phyloP scores from a whole-genome alignment of 805 yeast genomes.

The Metschnikowia kunwiensis region DNA sequence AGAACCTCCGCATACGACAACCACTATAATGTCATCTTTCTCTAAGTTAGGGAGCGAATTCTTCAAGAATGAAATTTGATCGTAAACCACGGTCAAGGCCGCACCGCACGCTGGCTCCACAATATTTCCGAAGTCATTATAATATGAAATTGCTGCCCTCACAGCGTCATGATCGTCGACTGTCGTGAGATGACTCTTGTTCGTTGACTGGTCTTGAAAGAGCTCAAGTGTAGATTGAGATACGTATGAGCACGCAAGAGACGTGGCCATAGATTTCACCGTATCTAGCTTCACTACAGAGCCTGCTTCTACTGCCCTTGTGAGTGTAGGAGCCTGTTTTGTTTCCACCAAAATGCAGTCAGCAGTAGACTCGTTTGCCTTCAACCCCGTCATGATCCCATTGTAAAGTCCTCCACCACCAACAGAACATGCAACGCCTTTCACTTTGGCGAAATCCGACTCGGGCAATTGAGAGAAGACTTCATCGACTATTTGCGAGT shows the following conservation, averaged over 20 bases:
- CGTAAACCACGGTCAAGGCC: conserved; percentile 52
- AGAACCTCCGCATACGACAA: conserved; percentile 55
- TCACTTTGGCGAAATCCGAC: conserved; percentile 25
- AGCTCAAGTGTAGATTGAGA: conserved; percentile 46
- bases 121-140: conserved; percentile 47
- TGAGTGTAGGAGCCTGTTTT: conserved; percentile 57
- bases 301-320: conserved; percentile 47
- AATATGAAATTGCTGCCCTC: conserved; percentile 47
- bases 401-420: conserved; percentile 60
- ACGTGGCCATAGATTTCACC: conserved; percentile 56
- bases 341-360: conserved; percentile 52
- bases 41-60: conserved; percentile 26
- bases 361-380: conserved; percentile 21
- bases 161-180: conserved; percentile 56
- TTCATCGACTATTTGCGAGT: conserved; percentile 38
- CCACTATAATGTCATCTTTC: conserved; percentile 44
- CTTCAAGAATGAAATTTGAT: conserved; percentile 28
- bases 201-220: conserved; percentile 13
- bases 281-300: conserved; percentile 43
- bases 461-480: conserved; percentile 29
- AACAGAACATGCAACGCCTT: conserved; percentile 50
- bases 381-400: conserved; percentile 48
- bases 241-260: conserved; percentile 60
- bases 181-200: conserved; percentile 23
- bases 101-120: conserved; percentile 79